Conservation (phyloP, 169 alveolate genomes). For the Neospora caninum region DNA sequence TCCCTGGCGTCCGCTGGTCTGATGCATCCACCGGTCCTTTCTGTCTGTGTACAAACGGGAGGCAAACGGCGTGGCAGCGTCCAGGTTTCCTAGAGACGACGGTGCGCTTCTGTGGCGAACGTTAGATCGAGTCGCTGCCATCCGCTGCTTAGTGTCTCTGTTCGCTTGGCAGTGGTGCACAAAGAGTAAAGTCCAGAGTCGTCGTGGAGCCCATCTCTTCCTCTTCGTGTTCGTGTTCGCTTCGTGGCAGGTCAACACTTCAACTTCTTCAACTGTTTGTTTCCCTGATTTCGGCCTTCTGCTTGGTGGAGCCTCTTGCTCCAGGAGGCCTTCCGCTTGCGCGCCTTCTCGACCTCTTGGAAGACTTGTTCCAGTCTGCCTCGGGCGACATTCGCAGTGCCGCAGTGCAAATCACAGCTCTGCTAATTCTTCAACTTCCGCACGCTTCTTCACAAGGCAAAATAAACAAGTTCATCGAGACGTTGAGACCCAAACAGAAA, state of each 20-base stretch:
- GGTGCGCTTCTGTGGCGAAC: too few relatives aligned
- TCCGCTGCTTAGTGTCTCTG: too few relatives aligned
- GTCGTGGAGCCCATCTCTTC: too few relatives aligned
- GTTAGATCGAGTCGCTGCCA: too few relatives aligned
- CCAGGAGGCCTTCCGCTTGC: neutral
- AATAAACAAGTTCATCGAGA: neutral
- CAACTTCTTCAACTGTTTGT: conserved; percentile 26
- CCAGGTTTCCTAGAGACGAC: too few relatives aligned
- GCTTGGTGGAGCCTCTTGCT: neutral
- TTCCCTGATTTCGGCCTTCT: neutral
- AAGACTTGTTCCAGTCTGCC: neutral
- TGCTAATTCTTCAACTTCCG: neutral
- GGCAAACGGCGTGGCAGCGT: too few relatives aligned
- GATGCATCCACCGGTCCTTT: too few relatives aligned
- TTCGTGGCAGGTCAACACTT: neutral
- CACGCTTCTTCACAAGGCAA: neutral
- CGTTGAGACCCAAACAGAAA: conserved; percentile 16
- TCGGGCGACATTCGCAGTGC: conserved; percentile 16
- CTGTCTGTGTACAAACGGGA: too few relatives aligned
- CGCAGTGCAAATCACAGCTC: neutral
- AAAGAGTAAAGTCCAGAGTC: too few relatives aligned
- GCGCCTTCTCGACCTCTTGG: neutral
- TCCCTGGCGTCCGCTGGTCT: too few relatives aligned
- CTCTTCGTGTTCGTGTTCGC: too few relatives aligned
- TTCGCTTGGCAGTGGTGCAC: too few relatives aligned